Conservation (phyloP, 164 flowering plant genomes). For the Macadamia tetraphylla region DNA sequence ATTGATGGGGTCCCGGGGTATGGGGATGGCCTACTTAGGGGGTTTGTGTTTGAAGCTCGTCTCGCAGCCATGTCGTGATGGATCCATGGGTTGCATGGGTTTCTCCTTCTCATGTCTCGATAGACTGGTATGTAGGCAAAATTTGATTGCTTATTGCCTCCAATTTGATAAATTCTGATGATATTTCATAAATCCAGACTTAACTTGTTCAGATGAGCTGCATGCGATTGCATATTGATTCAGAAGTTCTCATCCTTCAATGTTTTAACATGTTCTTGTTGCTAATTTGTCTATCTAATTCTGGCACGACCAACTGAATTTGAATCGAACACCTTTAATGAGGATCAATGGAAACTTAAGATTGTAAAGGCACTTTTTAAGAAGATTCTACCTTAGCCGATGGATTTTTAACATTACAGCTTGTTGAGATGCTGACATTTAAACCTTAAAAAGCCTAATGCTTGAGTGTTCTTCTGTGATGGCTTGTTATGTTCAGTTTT, state of each 20-base stretch:
- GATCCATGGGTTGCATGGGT: neutral
- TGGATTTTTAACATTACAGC: too few species aligned
- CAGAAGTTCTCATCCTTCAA: neutral
- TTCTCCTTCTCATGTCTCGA: neutral
- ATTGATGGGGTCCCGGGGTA: conserved; percentile 59
- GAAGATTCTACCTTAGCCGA: too few species aligned
- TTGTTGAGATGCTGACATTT: too few species aligned
- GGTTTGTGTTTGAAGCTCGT: conserved; percentile 69
- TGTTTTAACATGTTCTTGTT: neutral
- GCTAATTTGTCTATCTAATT: neutral
- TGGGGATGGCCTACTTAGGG: conserved; percentile 70
- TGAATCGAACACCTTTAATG: too few species aligned
- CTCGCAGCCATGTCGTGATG: conserved; percentile 53
- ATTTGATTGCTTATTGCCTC: neutral
- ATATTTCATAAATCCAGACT: neutral
- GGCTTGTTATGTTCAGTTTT: too few species aligned
- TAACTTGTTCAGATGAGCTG: neutral
- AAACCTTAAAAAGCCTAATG: too few species aligned
- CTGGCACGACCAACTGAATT: too few species aligned
- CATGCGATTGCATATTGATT: neutral
- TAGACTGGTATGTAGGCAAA: neutral
- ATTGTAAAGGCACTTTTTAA: too few species aligned
- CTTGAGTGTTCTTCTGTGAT: too few species aligned
- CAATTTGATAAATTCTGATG: neutral
- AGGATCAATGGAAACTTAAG: too few species aligned